Percentiles rank a stretch among this genome's conserved stretches.
Evolutionary conservation across 2,329 filamentous ascomycete species (phyloP).

Genomic region (Truncatella angustata): DNA sequence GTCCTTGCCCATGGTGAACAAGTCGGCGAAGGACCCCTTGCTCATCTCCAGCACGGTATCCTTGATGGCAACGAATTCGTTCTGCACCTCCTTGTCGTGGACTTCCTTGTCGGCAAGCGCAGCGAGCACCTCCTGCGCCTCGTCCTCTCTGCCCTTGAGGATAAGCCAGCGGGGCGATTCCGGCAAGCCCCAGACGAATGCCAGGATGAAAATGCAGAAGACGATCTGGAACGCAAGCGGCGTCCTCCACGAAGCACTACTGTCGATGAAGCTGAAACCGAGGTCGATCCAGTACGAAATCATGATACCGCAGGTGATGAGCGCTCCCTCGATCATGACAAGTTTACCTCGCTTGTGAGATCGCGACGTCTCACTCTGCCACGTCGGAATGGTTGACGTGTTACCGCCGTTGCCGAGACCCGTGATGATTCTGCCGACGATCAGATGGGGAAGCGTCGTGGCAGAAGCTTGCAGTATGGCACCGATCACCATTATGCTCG

Average conservation of each 20-base stretch:
- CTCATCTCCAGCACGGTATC: slow-evolving; percentile 66
- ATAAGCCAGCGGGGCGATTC: slow-evolving; percentile 50
- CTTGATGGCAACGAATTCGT: slow-evolving; percentile 51
- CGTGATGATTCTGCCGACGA: slow-evolving; percentile 50
- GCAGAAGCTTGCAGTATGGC: slow-evolving; percentile 41
- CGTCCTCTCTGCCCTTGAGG: slow-evolving; percentile 39
- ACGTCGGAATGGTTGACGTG: slow-evolving; percentile 52
- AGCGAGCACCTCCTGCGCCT: slow-evolving; percentile 42
- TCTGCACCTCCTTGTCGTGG: slow-evolving; percentile 52
- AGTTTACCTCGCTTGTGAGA: slow-evolving; percentile 58
- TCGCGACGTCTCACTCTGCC: slow-evolving; percentile 59
- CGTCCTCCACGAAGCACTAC: slow-evolving; percentile 56
- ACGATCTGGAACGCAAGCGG: slow-evolving; percentile 57
- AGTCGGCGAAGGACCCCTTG: slow-evolving; percentile 51
- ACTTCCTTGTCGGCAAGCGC: slow-evolving; percentile 36
- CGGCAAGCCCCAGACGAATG: slow-evolving; percentile 50
- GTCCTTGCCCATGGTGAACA: slow-evolving; percentile 57
- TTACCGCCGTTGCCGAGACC: slow-evolving; percentile 41
- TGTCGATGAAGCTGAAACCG: slow-evolving; percentile 51
- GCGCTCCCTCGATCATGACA: slow-evolving; percentile 59
- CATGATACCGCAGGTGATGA: slow-evolving; percentile 57
- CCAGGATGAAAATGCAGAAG: slow-evolving; percentile 58
- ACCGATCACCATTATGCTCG: slow-evolving; percentile 56
- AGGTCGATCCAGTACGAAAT: slow-evolving; percentile 62
- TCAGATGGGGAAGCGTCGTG: slow-evolving; percentile 50